phyloP scores from a whole-genome alignment of 352 stramenopile species.

The Pythium oligandrum region DNA sequence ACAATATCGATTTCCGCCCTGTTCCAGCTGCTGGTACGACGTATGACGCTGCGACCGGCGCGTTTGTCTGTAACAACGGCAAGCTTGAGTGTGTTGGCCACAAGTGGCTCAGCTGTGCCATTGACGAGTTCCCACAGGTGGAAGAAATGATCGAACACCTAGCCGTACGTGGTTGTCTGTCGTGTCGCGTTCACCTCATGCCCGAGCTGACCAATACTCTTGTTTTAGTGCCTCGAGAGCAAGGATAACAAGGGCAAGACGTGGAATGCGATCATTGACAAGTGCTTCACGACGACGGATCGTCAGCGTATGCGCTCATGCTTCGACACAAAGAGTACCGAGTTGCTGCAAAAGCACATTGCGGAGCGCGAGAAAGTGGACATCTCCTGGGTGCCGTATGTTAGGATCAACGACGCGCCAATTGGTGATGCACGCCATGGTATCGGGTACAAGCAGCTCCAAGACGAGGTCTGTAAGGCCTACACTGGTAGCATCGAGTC shows the following conservation, averaged over 20 bases:
- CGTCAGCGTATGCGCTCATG: constrained; percentile 54
- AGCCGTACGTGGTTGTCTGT: constrained; percentile 29
- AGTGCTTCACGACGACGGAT: constrained; percentile 52
- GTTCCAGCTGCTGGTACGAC: constrained; percentile 66
- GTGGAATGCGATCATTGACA: constrained; percentile 56
- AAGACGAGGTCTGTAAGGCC: constrained; percentile 55
- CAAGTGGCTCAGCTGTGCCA: constrained; percentile 73
- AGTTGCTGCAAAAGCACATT: constrained; percentile 59
- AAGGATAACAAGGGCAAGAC: constrained; percentile 70
- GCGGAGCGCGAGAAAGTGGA: constrained; percentile 39
- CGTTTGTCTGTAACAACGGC: constrained; percentile 66
- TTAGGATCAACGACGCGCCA: constrained; percentile 51
- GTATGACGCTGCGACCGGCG: constrained; percentile 35
- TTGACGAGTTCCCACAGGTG: constrained; percentile 61
- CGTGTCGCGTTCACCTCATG: background rate
- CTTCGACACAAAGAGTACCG: constrained; percentile 52
- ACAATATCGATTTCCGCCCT: constrained; percentile 68
- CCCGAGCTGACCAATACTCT: too few species aligned
- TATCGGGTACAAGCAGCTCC: constrained; percentile 64
- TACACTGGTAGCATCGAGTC: constrained; percentile 56
- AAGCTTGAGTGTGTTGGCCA: constrained; percentile 71
- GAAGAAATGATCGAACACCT: constrained; percentile 57
- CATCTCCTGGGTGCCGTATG: constrained; percentile 65
- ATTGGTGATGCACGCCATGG: constrained; percentile 56
- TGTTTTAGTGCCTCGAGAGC: constrained; percentile 52